Conservation (phyloP, 352 stramenopile species). For the Pythium folliculosum region DNA sequence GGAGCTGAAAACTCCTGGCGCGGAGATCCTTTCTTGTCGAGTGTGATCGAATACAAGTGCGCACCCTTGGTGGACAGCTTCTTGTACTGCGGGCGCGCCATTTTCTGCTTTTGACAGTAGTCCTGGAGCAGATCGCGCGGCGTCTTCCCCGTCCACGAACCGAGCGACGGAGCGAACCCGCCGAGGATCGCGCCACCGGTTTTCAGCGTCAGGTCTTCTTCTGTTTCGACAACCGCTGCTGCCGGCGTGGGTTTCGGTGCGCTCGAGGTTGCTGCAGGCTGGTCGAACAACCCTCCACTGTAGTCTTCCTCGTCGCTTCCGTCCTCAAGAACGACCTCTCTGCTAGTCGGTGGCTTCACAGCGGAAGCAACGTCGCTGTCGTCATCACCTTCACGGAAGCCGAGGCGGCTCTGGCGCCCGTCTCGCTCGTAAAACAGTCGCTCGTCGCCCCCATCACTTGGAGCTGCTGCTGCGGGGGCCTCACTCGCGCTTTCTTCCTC, state of each 20-base stretch:
- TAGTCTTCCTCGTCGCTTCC: constrained; percentile 24
- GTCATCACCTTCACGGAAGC: constrained; percentile 18
- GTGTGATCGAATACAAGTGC: constrained; percentile 57
- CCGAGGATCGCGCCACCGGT: constrained; percentile 14
- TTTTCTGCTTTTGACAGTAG: constrained; percentile 86
- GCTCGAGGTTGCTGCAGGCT: constrained; percentile 22
- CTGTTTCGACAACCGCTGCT: constrained; percentile 10
- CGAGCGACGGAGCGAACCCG: constrained; percentile 1
- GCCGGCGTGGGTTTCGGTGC: constrained; percentile 33
- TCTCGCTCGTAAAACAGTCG: constrained; percentile 22
- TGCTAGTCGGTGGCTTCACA: background rate
- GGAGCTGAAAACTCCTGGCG: constrained; percentile 36
- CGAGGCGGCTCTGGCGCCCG: constrained; percentile 22
- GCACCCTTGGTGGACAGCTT: constrained; percentile 29
- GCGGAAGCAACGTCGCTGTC: background rate
- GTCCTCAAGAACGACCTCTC: constrained; percentile 2
- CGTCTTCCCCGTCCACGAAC: constrained; percentile 76
- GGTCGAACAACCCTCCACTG: constrained; percentile 27
- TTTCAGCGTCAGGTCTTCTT: background rate
- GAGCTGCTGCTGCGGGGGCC: background rate
- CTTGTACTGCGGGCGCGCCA: constrained; percentile 80
- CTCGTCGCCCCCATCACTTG: background rate
- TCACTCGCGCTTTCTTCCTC: background rate
- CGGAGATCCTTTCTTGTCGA: constrained; percentile 31
- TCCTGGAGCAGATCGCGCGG: constrained; percentile 89